phyloP scores from a whole-genome alignment of 495 filamentous ascomycete genomes.

The Penicillium chermesinum region DNA sequence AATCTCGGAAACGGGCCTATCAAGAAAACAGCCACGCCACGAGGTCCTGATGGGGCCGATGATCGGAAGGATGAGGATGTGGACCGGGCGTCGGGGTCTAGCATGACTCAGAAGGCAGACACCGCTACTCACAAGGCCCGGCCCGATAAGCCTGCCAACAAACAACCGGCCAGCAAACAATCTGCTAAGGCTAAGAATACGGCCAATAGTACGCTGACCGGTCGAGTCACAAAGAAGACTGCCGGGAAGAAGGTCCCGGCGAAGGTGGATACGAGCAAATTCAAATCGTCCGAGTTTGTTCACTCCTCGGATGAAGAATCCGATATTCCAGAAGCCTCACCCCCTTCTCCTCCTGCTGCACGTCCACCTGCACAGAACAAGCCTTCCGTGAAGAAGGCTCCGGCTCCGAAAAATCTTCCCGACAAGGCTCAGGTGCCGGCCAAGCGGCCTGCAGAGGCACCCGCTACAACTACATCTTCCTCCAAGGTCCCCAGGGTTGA shows the following conservation, averaged over 20 bases:
- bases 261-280: constrained; percentile 39
- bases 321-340: constrained; percentile 41
- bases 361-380: constrained; percentile 15
- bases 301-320: constrained; percentile 67
- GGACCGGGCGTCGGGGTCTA: constrained; percentile 42
- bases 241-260: constrained; percentile 45
- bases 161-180: constrained; percentile 55
- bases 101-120: constrained; percentile 43
- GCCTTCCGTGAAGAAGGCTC: constrained; percentile 9
- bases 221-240: constrained; percentile 49
- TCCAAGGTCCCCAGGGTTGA: constrained; percentile 21
- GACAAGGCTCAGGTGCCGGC: constrained; percentile 6
- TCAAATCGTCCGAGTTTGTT: constrained; percentile 71
- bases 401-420: constrained; percentile 8
- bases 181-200: constrained; percentile 50
- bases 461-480: constrained; percentile 8
- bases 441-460: constrained; percentile 12
- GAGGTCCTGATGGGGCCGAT: constrained; percentile 53
- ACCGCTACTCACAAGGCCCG: constrained; percentile 38
- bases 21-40: constrained; percentile 48
- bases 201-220: constrained; percentile 45
- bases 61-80: constrained; percentile 49
- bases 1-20: constrained; percentile 54
- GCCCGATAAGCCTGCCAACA: constrained; percentile 56
- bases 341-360: constrained; percentile 18